Conservation (phyloP, 2,329 filamentous ascomycete genomes). For the Davidsoniella virescens region DNA sequence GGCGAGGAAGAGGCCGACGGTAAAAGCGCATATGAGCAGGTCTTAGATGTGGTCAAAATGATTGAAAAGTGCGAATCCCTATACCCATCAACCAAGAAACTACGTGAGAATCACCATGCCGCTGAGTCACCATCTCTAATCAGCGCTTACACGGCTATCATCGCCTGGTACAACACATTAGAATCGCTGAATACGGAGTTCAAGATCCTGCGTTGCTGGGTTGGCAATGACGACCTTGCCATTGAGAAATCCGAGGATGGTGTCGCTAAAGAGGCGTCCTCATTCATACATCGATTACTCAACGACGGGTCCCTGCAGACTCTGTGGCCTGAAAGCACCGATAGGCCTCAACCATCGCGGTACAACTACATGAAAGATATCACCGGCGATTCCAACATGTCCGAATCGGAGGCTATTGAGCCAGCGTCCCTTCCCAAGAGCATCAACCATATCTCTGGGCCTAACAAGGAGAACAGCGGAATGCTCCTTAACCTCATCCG, state of each 20-base stretch:
- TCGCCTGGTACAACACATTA: slow-evolving; percentile 95
- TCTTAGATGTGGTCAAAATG: slow-evolving; percentile 74
- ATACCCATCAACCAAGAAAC: slow-evolving; percentile 63
- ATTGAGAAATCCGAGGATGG: slow-evolving; percentile 58
- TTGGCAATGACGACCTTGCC: slow-evolving; percentile 88
- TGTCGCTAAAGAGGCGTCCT: slow-evolving; percentile 60
- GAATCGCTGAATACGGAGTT: slow-evolving; percentile 92
- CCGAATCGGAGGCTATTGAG: not conserved
- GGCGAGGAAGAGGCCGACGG: slow-evolving; percentile 72
- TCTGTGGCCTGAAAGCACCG: slow-evolving; percentile 35
- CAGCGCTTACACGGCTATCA: slow-evolving; percentile 73
- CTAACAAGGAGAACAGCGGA: slow-evolving; percentile 29
- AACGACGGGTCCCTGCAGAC: slow-evolving; percentile 93
- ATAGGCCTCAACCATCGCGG: too few species aligned
- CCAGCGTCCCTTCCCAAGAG: too few species aligned
- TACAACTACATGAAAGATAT: too few species aligned
- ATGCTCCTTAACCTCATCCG: slow-evolving; percentile 71
- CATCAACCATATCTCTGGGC: not conserved
- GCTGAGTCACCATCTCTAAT: slow-evolving; percentile 62
- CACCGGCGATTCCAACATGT: not conserved
- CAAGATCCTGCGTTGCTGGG: slow-evolving; percentile 83
- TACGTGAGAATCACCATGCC: slow-evolving; percentile 59
- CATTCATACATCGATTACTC: slow-evolving; percentile 84
- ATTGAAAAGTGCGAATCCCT: slow-evolving; percentile 78
- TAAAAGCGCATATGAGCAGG: slow-evolving; percentile 74